Evolutionary conservation across 208 protist species (phyloP), one percentile per base, ranked within the genome.

Genomic region (Leishmania gerbilli): DNA sequence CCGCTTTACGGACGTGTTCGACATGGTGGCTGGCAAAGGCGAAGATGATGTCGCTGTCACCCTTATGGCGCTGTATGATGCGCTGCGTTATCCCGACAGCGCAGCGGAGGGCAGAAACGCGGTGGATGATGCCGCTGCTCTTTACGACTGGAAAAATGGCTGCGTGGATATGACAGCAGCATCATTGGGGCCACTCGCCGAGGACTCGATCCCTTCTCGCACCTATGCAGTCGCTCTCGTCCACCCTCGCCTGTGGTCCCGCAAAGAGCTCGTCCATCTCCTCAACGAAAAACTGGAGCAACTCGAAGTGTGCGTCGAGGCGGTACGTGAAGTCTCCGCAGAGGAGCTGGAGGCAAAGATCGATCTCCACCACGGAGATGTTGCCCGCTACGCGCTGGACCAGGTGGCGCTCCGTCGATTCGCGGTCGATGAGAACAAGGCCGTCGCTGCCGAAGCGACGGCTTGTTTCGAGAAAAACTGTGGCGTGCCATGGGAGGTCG

Each of bases 281-380:
- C 60, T 88, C 58, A 71, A 88, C 42, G 78, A 37, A 7, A 42
- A 53, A 17, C 37, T 91, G 79, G 37, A 84, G 24, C 47, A 79
- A 8, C 60, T 64, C 37, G 87, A 84, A 6, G 75, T 94, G 51
- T 53, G 76, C 45, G 64, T 96, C 17, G 84, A 92, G 15, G 76
- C 55, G 42, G 87, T 90, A 15, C 85, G 80, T 64, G 84, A 88
- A 47, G 79, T 98, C 0, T 80, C 74, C 47, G 89, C 74, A 24
- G 80, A 85, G 55, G 84, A 88, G 47, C 80, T 93, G 76, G 80
- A 77, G 0, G 69, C 79, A 49, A 80, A 85, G 58, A 92, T 98
- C 71, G 91, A 98, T 69, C 80, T 92, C 72, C 94, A 98, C 76
- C 96, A 96, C 85, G 82, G 84, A 64, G 84, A 84, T 56, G 87